These are phyloP conservation scores for Metarhizium anisopliae DNA, from an alignment of 2,329 filamentous ascomycete genomes.

Conservation along the genomic window DNA sequence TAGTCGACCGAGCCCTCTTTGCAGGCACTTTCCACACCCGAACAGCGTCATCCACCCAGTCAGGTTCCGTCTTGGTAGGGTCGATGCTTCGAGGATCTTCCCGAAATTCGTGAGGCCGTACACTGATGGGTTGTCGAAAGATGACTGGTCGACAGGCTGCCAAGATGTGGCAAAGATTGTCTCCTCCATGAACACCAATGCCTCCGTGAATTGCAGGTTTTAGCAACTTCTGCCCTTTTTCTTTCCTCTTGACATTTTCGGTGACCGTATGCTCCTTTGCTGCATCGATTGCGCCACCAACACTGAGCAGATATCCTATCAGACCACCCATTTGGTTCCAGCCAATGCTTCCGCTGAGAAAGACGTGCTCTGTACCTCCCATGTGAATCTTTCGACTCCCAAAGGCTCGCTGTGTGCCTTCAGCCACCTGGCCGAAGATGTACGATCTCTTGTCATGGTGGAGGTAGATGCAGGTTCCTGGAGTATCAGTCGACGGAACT, in stretches of 20 bases:
- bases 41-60: slow-evolving; percentile 68
- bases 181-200: slow-evolving; percentile 66
- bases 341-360: slow-evolving; percentile 67
- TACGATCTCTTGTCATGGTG: slow-evolving; percentile 79
- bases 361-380: slow-evolving; percentile 63
- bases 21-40: slow-evolving; percentile 74
- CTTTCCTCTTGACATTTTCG: slow-evolving; percentile 31
- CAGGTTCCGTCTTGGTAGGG: slow-evolving; percentile 38
- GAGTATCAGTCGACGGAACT: slow-evolving; percentile 80
- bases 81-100: slow-evolving; percentile 27
- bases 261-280: slow-evolving; percentile 31
- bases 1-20: slow-evolving; percentile 21
- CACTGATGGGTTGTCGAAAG: slow-evolving; percentile 71
- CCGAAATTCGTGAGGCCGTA: slow-evolving; percentile 61
- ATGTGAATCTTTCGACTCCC: slow-evolving; percentile 58
- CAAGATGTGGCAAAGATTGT: slow-evolving; percentile 70
- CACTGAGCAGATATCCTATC: slow-evolving; percentile 73
- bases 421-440: slow-evolving; percentile 70
- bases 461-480: slow-evolving; percentile 67
- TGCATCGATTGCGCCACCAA: slow-evolving; percentile 58
- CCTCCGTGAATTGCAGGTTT: slow-evolving; percentile 16
- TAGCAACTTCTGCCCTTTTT: slow-evolving; percentile 26
- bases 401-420: slow-evolving; percentile 76
- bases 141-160: slow-evolving; percentile 81
- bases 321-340: slow-evolving; percentile 76